phyloP scores from a whole-genome alignment of 139 green algal species.

The Astrephomene gubernaculifera region DNA sequence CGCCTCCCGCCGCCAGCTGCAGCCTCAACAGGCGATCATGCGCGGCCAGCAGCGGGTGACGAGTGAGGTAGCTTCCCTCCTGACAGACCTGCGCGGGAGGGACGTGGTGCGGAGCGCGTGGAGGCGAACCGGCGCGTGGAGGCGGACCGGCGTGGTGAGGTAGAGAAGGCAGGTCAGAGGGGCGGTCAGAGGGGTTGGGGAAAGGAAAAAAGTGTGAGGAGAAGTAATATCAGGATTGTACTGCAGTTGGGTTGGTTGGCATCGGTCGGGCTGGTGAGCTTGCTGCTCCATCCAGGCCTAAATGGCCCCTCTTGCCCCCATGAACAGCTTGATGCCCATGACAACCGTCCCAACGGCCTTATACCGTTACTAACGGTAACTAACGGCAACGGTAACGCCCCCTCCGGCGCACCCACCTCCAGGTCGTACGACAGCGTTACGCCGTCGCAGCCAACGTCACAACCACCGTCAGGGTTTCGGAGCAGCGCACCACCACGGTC shows the following conservation, averaged over 20 bases:
- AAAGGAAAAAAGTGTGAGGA: background rate
- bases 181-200: background rate
- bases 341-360: too few relatives aligned
- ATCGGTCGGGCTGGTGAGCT: too few relatives aligned
- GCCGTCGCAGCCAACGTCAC: background rate
- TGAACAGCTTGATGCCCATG: too few relatives aligned
- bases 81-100: background rate
- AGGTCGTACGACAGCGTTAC: background rate
- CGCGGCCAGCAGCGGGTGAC: constrained; percentile 15
- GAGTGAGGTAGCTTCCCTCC: background rate
- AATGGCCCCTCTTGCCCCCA: too few relatives aligned
- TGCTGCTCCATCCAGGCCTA: too few relatives aligned
- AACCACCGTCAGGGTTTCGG: background rate
- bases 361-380: too few relatives aligned
- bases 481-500: background rate
- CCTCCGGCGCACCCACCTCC: background rate
- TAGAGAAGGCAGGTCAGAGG: background rate
- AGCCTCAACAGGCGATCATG: constrained; percentile 15
- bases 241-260: too few relatives aligned
- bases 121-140: background rate
- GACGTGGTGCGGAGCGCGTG: background rate
- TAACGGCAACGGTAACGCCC: background rate
- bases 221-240: too few relatives aligned
- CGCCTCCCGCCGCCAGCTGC: background rate
- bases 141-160: background rate